phyloP scores from a whole-genome alignment of 495 filamentous ascomycete genomes.

The Penicillium pulvis region DNA sequence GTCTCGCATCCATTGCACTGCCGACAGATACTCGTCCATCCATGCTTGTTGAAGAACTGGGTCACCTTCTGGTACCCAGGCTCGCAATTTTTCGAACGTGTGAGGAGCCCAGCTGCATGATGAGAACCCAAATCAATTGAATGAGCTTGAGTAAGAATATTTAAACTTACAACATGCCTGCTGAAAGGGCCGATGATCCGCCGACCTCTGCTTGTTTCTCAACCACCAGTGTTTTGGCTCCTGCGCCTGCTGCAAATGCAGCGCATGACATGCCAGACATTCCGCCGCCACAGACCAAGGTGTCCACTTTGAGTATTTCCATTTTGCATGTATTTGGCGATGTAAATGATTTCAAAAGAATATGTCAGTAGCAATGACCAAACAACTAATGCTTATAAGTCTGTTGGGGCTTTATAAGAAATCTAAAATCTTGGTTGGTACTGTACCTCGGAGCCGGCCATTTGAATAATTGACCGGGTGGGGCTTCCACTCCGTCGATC shows the following conservation, averaged over 20 bases:
- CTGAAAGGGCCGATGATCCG: slow-evolving; percentile 29
- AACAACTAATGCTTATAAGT: too few species aligned
- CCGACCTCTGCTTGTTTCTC: slow-evolving; percentile 28
- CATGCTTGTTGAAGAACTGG: slow-evolving; percentile 27
- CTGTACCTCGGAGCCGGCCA: slow-evolving; percentile 5
- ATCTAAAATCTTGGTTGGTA: neutral
- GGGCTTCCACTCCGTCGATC: neutral
- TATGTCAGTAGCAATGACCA: too few species aligned
- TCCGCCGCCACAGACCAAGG: slow-evolving; percentile 31
- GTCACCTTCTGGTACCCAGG: slow-evolving; percentile 30
- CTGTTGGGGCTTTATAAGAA: slow-evolving; percentile 5
- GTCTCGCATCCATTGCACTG: slow-evolving; percentile 33
- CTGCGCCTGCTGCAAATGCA: slow-evolving; percentile 27
- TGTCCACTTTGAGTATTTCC: slow-evolving; percentile 26
- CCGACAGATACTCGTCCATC: slow-evolving; percentile 28
- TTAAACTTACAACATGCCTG: slow-evolving; percentile 30
- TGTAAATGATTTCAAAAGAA: too few species aligned
- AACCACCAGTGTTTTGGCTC: slow-evolving; percentile 24
- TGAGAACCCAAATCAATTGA: neutral
- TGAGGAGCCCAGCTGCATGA: slow-evolving; percentile 27
- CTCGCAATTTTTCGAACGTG: slow-evolving; percentile 24
- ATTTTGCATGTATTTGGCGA: slow-evolving; percentile 7
- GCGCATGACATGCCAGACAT: slow-evolving; percentile 37
- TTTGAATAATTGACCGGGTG: slow-evolving; percentile 22
- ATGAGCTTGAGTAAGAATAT: neutral